Base-by-base conservation (phyloP, 768 basidiomycete species). In the Mycena maculata region DNA sequence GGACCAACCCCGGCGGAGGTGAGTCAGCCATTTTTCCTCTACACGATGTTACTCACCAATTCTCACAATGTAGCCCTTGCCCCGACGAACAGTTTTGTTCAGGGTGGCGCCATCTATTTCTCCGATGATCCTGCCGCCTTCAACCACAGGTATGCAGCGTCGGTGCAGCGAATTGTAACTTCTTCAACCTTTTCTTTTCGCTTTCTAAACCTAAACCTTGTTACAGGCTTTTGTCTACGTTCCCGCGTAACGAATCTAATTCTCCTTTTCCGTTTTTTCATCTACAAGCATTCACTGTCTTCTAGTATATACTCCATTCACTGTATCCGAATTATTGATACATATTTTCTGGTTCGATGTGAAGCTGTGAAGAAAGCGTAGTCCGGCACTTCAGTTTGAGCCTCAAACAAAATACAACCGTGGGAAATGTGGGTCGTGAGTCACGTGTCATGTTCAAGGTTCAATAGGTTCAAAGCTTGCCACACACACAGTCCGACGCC, bases 1-100 rank as follows among this genome's bases (percentile, higher is more conserved):
- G 74, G 75, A 70, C 54, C 48, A 76, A 76, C 60, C 28, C 70
- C 4, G 74, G 73, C 28, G 55, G 55, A 18, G 72, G 74, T 75
- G 49, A 25, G 73, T 63, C 20, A 30, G 25, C 16, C 7, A 1
- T 36, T 36, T 31, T 9, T 23, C 47, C 38, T 31, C 5, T 48
- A n/a, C 20, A 10, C 25, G 6, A 25, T 31, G 7, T 15, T 27
- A 1, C 25, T 62, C 22, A 47, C 23, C n/a, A 2, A 44, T 1
- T 20, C n/a, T 9, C 38, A 6, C 7, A 18, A 49, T 31, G 3
- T 4, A 65, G 68, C 68, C 44, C 36, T 1, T 2, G 48, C 63
- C 25, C 63, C 55, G 18, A 61, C 63, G 12, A 56, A 45, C 4
- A 15, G 44, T 9, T 60, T 69, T 31, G 2, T 38, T 9, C 54